Base-by-base conservation (phyloP, 2,329 filamentous ascomycete genomes). In the Karstenula rhodostoma region DNA sequence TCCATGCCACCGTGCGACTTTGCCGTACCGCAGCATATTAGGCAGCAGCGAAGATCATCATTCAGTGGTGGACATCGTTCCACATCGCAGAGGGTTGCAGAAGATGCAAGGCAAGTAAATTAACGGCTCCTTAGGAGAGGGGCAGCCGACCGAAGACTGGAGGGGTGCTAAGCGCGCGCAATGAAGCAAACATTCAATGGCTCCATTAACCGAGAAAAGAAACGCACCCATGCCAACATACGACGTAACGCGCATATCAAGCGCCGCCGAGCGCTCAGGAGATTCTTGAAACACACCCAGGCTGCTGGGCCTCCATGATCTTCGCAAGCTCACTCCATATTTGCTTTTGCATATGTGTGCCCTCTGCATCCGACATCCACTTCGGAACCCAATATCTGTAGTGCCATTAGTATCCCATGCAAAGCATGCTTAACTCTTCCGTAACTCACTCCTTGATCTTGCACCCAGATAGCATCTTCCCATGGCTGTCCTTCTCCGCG, bases 381-480 rank as follows among this genome's bases (percentile, higher is more conserved):
- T 44, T 27, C 19, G 47, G 53, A 43, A 64, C 58, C 62, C 57
- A 64, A 35, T 52, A 32, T 9, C 58, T 61, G 37, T 10, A 1
- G 29, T 17, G 35, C 49, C 49, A n/a, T 58, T 57, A 59, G 23
- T 40, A 55, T 15, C 10, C 2, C 13, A 4, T 22, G 23, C n/a
- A 27, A 29, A 48, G 9, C 5, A 27, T 13, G 13, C 6, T 13
- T 19, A 7, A 13, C 25, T 37, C 29, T 40, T 12, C 17, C 10
- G 33, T 6, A 15, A 44, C 50, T 51, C 47, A 61, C 62, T 64
- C 62, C 27, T 64, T 62, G 15, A 78, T 62, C 56, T 66, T 48
- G 42, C 70, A 74, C 44, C 79, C 68, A 27, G 66, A 73, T 48
- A 81, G 44, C 54, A 79, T 79, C 63, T 76, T 68, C 1, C 79